A percentile compares a stretch with the other conserved stretches of the same genome.
Conservation (phyloP, 371 early-diverging fungal species). For the Massospora cicadina region DNA sequence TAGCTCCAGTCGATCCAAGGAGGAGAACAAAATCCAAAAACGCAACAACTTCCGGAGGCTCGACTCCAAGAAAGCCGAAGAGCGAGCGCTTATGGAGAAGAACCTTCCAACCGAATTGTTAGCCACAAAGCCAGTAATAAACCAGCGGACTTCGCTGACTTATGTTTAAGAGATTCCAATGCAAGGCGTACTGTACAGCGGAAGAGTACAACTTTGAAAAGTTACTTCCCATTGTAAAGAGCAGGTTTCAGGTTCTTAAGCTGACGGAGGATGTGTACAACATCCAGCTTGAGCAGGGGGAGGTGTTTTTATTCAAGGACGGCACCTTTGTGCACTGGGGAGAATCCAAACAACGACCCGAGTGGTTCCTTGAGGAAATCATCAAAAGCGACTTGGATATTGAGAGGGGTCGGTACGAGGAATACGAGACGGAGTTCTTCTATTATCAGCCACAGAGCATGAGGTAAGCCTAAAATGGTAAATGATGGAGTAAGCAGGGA, state of each 20-base stretch:
- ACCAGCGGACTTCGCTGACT: neutral
- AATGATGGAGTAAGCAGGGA: neutral
- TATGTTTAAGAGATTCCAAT: neutral
- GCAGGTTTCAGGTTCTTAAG: neutral
- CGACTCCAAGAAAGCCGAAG: neutral
- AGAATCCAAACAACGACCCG: neutral
- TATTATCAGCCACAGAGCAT: neutral
- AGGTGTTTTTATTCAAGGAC: constrained; percentile 8
- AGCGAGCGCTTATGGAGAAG: neutral
- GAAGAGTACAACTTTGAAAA: constrained; percentile 6
- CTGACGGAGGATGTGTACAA: constrained; percentile 1
- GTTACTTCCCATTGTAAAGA: neutral
- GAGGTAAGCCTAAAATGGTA: neutral
- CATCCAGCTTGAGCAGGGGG: constrained; percentile 3
- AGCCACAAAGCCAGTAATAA: neutral
- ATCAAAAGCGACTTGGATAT: neutral
- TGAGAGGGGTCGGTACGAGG: constrained; percentile 4
- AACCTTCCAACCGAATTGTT: neutral
- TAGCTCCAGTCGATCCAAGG: neutral
- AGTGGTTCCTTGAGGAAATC: constrained; percentile 1
- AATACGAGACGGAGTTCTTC: constrained; percentile 8
- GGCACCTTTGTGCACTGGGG: constrained; percentile 9
- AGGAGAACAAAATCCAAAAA: constrained; percentile 5
- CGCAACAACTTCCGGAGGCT: constrained; percentile 2
- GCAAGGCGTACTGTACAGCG: constrained; percentile 6